Evolutionary conservation across 2,329 filamentous ascomycete genomes (phyloP), one percentile per base, ranked within the genome.

Genomic region (Coniochaeta hoffmannii): DNA sequence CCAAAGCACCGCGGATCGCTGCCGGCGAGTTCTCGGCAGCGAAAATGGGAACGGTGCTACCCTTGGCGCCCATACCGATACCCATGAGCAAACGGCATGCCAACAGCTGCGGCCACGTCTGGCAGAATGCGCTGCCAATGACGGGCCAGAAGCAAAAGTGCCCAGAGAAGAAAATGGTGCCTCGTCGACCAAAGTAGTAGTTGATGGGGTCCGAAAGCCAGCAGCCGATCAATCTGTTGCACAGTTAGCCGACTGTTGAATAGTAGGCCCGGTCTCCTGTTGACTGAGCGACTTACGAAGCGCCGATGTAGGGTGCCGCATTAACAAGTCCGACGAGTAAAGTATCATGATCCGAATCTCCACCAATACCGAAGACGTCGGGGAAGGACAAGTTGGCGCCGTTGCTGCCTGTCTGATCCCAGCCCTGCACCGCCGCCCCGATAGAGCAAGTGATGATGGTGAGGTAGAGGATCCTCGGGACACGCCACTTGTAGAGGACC

Each of bases 11-110:
- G 4, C 79, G 75, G 56, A 81, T 79, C n/a, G 70, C 68, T 1
- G 77, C 72, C 0, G 79, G 79, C 0, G 76, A 68, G 57, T 76
- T 79, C 57, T 82, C 79, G 1, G 79, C 78, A 0, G 77, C 76
- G 60, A 74, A 81, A 28, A 82, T 74, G 0, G 79, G 79, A 0
- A 81, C 75, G 0, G 76, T 31, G 0, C 79, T 80, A 6, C 81
- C 80, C 64, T 88, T 88, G 14, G 81, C 76, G 11, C 86, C 86
- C 65, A 88, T 87, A 1, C 83, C 86, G 31, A 90, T 79, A 0
- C 88, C 88, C 63, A 90, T 78, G 4, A 85, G 73, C 55, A 89
- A 82, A 53, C 87, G 81, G 50, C 83, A 83, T 54, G 83, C 75
- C 57, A 90, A 79, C 59, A 88, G 77, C 59, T 87, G 80, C 67